Percentiles rank a stretch among this genome's conserved stretches.
Conservation (phyloP, 1,284 basidiomycete genomes). For the Trametes versicolor region DNA sequence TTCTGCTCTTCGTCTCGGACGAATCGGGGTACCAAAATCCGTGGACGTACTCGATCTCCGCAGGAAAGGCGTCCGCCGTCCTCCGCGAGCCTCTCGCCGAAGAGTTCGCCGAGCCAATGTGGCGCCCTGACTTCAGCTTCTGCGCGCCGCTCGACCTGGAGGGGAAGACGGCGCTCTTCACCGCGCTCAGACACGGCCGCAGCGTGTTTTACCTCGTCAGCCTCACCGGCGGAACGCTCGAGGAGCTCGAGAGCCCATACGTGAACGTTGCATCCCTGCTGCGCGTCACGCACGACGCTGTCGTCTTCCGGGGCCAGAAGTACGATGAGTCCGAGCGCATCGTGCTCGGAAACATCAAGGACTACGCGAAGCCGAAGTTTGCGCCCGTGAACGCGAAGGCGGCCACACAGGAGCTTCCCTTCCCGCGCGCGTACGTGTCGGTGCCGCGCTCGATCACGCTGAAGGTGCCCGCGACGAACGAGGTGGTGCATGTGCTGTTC, state of each 20-base stretch:
- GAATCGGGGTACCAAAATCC: conserved; percentile 78
- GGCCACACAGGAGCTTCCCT: conserved; percentile 35
- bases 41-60: conserved; percentile 57
- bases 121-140: conserved; percentile 61
- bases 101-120: conserved; percentile 70
- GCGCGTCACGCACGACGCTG: conserved; percentile 46
- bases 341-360: conserved; percentile 48
- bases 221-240: conserved; percentile 46
- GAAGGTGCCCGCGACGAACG: conserved; percentile 46
- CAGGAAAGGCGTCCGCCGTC: conserved; percentile 50
- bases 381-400: conserved; percentile 43
- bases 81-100: conserved; percentile 56
- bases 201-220: conserved; percentile 59
- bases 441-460: conserved; percentile 57
- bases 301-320: conserved; percentile 58
- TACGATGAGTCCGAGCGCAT: conserved; percentile 52
- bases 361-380: conserved; percentile 43
- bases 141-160: conserved; percentile 59
- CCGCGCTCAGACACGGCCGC: conserved; percentile 59
- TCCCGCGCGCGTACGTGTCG: conserved; percentile 51
- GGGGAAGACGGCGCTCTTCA: conserved; percentile 54
- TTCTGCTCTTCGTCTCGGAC: conserved; percentile 76
- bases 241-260: conserved; percentile 55
- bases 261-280: conserved; percentile 54
- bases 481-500: conserved; percentile 64